Percentiles rank a stretch among this genome's conserved stretches.
phyloP scores from a whole-genome alignment of 2,329 filamentous ascomycete genomes.

The Aspergillus thermomutatus region DNA sequence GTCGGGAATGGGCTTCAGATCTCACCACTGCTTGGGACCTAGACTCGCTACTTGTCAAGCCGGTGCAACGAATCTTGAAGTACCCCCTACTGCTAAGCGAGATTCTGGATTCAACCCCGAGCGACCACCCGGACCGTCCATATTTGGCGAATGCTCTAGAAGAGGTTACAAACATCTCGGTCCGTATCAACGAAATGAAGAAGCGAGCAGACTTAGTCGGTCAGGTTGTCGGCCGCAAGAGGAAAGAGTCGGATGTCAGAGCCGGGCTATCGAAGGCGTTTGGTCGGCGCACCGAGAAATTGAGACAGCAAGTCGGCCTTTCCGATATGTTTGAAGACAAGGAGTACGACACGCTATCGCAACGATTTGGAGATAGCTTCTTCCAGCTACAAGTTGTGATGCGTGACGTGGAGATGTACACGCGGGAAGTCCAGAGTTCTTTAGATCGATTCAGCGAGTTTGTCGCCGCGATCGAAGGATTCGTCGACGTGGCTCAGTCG shows the following conservation, averaged over 20 bases:
- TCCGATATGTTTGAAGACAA: constrained; percentile 71
- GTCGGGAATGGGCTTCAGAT: constrained; percentile 86
- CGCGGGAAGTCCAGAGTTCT: constrained; percentile 73
- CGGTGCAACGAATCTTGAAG: constrained; percentile 89
- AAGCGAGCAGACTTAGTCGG: constrained; percentile 91
- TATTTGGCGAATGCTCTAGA: constrained; percentile 69
- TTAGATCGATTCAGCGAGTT: constrained; percentile 79
- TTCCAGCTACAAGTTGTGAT: constrained; percentile 88
- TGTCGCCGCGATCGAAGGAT: constrained; percentile 75
- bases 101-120: constrained; percentile 73
- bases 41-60: constrained; percentile 94
- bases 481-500: constrained; percentile 67
- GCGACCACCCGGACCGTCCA: constrained; percentile 77
- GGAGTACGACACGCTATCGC: constrained; percentile 74
- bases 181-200: constrained; percentile 87
- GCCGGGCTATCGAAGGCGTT: constrained; percentile 85
- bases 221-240: constrained; percentile 79
- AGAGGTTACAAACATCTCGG: constrained; percentile 60
- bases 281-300: constrained; percentile 80
- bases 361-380: constrained; percentile 89
- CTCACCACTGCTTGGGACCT: constrained; percentile 92
- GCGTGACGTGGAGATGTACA: constrained; percentile 90
- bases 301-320: constrained; percentile 67
- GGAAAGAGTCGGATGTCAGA: constrained; percentile 84
- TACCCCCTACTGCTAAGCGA: constrained; percentile 84